A percentile compares a stretch with the other conserved stretches of the same genome.
These are phyloP conservation scores for Penstemon newberryi DNA, from an alignment of 257 asterid genomes.

Conservation along the genomic window DNA sequence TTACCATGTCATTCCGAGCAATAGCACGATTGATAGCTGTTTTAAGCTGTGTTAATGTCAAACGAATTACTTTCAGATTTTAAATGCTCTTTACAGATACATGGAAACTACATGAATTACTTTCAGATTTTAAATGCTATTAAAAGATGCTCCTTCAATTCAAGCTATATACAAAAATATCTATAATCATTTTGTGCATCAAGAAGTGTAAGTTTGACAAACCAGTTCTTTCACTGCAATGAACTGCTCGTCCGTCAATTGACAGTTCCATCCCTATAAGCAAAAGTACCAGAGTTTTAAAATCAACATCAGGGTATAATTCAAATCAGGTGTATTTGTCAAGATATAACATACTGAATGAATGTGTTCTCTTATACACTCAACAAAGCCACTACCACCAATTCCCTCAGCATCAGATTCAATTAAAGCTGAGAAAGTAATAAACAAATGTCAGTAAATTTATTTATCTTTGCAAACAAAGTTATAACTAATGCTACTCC, in stretches of 20 bases:
- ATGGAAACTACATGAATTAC: neutral
- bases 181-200: slow-evolving; percentile 16
- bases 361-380: slow-evolving; percentile 93
- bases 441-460: slow-evolving; percentile 31
- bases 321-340: slow-evolving; percentile 16
- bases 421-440: slow-evolving; percentile 63
- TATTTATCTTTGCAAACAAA: slow-evolving; percentile 27
- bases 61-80: slow-evolving; percentile 28
- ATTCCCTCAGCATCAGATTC: slow-evolving; percentile 98
- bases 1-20: slow-evolving; percentile 95
- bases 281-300: slow-evolving; percentile 30
- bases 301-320: slow-evolving; percentile 5
- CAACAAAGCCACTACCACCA: slow-evolving; percentile 98
- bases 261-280: slow-evolving; percentile 68
- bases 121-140: too few species aligned
- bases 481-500: slow-evolving; percentile 16
- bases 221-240: slow-evolving; percentile 96
- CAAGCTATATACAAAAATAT: too few species aligned
- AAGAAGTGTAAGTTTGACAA: slow-evolving; percentile 32
- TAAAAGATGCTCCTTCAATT: too few species aligned
- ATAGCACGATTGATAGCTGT: slow-evolving; percentile 84
- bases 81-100: slow-evolving; percentile 19
- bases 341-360: slow-evolving; percentile 63
- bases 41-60: slow-evolving; percentile 64
- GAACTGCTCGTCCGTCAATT: slow-evolving; percentile 85